These are phyloP conservation scores for Rhypophila decipiens DNA, from an alignment of 495 filamentous ascomycete genomes.

Conservation along the genomic window DNA sequence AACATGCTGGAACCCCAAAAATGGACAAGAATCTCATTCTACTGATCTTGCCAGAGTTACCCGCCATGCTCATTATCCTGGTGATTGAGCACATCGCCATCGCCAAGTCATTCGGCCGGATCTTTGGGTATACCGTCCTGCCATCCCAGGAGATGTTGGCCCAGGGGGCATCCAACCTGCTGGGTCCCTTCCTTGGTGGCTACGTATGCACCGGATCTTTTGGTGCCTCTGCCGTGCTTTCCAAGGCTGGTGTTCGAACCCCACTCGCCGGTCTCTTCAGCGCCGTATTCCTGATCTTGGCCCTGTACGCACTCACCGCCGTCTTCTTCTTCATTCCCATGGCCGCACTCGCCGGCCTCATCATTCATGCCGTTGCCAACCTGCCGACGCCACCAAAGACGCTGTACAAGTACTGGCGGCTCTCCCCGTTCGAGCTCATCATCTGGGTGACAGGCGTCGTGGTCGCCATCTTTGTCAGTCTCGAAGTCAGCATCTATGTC, in stretches of 20 bases:
- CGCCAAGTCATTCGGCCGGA: conserved; percentile 90
- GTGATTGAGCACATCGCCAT: conserved; percentile 98
- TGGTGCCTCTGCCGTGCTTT: conserved; percentile 95
- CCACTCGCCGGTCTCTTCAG: conserved; percentile 91
- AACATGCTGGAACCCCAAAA: conserved; percentile 66
- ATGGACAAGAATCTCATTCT: conserved; percentile 42
- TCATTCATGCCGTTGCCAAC: conserved; percentile 96
- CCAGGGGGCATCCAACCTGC: conserved; percentile 85
- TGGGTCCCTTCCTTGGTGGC: conserved; percentile 89
- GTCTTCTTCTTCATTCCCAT: conserved; percentile 95
- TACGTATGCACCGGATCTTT: conserved; percentile 97
- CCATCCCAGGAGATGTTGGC: conserved; percentile 95
- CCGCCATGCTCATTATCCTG: conserved; percentile 70
- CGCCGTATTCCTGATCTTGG: conserved; percentile 77
- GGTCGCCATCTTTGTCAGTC: conserved; percentile 79
- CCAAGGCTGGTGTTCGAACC: conserved; percentile 91
- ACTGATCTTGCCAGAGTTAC: conserved; percentile 27
- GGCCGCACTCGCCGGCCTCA: conserved; percentile 78
- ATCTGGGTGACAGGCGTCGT: conserved; percentile 95
- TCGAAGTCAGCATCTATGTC: conserved; percentile 89
- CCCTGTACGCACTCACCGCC: conserved; percentile 85
- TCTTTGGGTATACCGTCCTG: conserved; percentile 98
- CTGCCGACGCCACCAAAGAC: conserved; percentile 90
- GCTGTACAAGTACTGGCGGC: conserved; percentile 92
- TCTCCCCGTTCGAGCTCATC: conserved; percentile 80